Evolutionary conservation across 179 eudicot species (phyloP).

Genomic region (Drosera spatulata): DNA sequence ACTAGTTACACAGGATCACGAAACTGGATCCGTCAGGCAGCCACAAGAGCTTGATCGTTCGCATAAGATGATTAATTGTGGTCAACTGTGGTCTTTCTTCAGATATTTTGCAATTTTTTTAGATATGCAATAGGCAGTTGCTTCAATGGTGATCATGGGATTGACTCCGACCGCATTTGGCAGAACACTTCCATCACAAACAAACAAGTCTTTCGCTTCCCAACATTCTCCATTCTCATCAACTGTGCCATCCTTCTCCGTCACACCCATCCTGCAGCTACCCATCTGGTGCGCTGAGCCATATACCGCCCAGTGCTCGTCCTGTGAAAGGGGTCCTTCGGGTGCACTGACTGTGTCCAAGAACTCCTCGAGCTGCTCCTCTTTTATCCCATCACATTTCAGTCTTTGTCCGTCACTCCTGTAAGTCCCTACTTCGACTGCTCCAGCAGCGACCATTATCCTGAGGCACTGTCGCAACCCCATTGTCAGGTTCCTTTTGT

Average conservation of each 20-base stretch:
- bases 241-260: conserved; percentile 48
- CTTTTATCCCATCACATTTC: conserved; percentile 35
- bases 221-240: conserved; percentile 68
- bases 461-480: conserved; percentile 42
- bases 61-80: too few species aligned
- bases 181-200: conserved; percentile 58
- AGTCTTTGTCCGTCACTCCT: conserved; percentile 65
- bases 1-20: too few species aligned
- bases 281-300: conserved; percentile 75
- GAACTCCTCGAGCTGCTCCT: conserved; percentile 49
- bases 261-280: conserved; percentile 59
- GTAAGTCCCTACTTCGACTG: conserved; percentile 73
- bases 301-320: conserved; percentile 39
- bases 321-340: conserved; percentile 37
- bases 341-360: conserved; percentile 32
- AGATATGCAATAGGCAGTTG: conserved; percentile 61
- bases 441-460: conserved; percentile 74
- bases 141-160: conserved; percentile 62
- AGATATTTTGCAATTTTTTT: conserved; percentile 30
- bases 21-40: too few species aligned
- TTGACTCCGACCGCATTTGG: conserved; percentile 65
- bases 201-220: conserved; percentile 64
- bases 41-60: too few species aligned
- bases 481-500: conserved; percentile 34
- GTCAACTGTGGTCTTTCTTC: conserved; percentile 8